Conservation (phyloP, 805 yeast species). For the Wickerhamomyces subpelliculosus region DNA sequence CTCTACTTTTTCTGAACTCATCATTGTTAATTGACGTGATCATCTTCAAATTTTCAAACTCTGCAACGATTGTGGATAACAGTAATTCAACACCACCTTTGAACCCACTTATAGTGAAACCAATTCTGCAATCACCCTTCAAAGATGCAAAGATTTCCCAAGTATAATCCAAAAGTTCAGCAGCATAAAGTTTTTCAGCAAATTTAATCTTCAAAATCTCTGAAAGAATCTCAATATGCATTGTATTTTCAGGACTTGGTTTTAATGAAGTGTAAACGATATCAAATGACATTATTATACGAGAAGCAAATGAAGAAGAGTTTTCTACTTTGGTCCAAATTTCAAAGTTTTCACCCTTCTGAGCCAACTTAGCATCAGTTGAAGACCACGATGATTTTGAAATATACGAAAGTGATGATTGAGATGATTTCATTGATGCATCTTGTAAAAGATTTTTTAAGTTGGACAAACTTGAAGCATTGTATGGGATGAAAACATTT, state of each 20-base stretch:
- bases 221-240: constrained; percentile 47
- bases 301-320: constrained; percentile 21
- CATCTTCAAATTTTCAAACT: constrained; percentile 20
- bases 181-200: constrained; percentile 39
- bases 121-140: constrained; percentile 47
- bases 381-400: constrained; percentile 22
- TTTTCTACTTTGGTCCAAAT: constrained; percentile 44
- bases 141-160: constrained; percentile 52
- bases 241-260: constrained; percentile 31
- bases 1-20: constrained; percentile 40
- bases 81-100: constrained; percentile 30
- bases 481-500: constrained; percentile 30
- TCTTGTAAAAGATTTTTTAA: constrained; percentile 20
- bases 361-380: constrained; percentile 30
- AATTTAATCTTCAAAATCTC: constrained; percentile 39
- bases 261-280: constrained; percentile 25
- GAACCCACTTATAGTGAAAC: constrained; percentile 51
- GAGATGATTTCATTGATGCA: constrained; percentile 20
- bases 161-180: constrained; percentile 46
- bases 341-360: constrained; percentile 31
- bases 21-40: constrained; percentile 19
- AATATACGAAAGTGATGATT: constrained; percentile 26
- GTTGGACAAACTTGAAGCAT: constrained; percentile 22
- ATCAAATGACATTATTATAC: constrained; percentile 39
- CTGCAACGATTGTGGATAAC: constrained; percentile 26